Base-by-base conservation (phyloP, 805 yeast species). In the Yamadazyma paraphyllophila region DNA sequence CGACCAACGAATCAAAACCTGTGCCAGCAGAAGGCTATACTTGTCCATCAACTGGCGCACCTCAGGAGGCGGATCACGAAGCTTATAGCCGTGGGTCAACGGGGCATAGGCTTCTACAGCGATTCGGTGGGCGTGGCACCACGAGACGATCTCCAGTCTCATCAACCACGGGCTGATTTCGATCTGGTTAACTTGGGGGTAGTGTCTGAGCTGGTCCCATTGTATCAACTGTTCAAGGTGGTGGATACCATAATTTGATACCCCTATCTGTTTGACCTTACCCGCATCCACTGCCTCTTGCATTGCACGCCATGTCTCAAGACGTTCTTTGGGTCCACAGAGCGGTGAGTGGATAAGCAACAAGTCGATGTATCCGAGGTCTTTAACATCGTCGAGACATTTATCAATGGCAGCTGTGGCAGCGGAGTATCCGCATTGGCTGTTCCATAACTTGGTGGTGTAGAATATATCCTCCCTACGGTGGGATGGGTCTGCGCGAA, bases 401-500 rank as follows among this genome's bases (percentile, higher is more conserved):
- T 68, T 73, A 31, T 71, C 65, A 47, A 88, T 81, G 12, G 88
- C 92, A 4, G 46, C 47, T 44, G 74, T 75, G 12, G 94, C 83
- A 15, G 69, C 65, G 0, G 64, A 60, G 57, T 83, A 81, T 0
- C 88, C 87, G 48, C 79, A 78, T 50, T 81, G 78, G 36, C 73
- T 70, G 54, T 83, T 80, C 92, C 92, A 85, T 15, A 86, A 58
- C 58, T 88, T 88, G 4, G 94, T 82, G 8, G 89, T 82, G 63
- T 85, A 52, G 50, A 63, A 66, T 6, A 67, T 49, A 14, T 65
- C 68, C n/a, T 36, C 33, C 12, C 72, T 44, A 14, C 13, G 36
- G 15, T 12, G 16, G 36, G 13, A n/a, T 5, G 36, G 17, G 26
- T 25, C 63, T 26, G 69, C 69, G 3, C 58, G 43, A 3, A 76